Evolutionary conservation across 2,329 filamentous ascomycete species (phyloP).

Genomic region (Magnaporthiopsis incrustans): DNA sequence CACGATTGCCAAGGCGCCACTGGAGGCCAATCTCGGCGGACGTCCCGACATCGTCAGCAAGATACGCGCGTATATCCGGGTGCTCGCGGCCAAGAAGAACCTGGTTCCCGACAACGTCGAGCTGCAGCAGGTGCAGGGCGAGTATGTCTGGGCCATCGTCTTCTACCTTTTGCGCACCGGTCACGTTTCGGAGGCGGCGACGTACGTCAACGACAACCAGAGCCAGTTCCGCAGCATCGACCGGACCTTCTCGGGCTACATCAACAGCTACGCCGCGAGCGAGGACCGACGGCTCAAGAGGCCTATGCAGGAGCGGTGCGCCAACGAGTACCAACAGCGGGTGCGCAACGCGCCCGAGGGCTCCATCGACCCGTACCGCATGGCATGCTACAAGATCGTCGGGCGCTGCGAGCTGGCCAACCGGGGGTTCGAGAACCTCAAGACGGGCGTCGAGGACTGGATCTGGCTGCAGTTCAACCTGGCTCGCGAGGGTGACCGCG

Average conservation of each 20-base stretch:
- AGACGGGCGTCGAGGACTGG: slow-evolving; percentile 61
- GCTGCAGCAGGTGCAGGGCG: slow-evolving; percentile 69
- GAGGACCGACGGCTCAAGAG: slow-evolving; percentile 69
- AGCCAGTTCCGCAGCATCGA: slow-evolving; percentile 84
- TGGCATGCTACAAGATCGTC: slow-evolving; percentile 97
- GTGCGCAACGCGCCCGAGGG: slow-evolving; percentile 77
- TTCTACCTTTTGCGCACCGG: slow-evolving; percentile 87
- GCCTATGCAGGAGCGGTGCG: slow-evolving; percentile 78
- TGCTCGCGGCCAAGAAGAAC: slow-evolving; percentile 73
- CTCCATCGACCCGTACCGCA: slow-evolving; percentile 86
- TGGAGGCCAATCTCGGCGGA: slow-evolving; percentile 83
- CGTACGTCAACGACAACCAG: slow-evolving; percentile 75
- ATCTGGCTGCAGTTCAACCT: slow-evolving; percentile 66
- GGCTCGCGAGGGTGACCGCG: slow-evolving; percentile 55
- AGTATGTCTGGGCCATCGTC: slow-evolving; percentile 88
- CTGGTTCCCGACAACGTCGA: slow-evolving; percentile 74
- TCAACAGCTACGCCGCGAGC: slow-evolving; percentile 73
- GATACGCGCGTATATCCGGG: slow-evolving; percentile 83
- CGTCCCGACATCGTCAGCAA: slow-evolving; percentile 83
- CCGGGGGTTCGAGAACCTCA: slow-evolving; percentile 54
- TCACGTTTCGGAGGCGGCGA: slow-evolving; percentile 72
- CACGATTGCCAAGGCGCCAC: slow-evolving; percentile 72
- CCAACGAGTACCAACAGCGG: slow-evolving; percentile 81
- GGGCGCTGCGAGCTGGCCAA: slow-evolving; percentile 66
- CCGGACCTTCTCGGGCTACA: slow-evolving; percentile 80